phyloP scores from a whole-genome alignment of 306 rosid genomes.

The Lotus japonicus region DNA sequence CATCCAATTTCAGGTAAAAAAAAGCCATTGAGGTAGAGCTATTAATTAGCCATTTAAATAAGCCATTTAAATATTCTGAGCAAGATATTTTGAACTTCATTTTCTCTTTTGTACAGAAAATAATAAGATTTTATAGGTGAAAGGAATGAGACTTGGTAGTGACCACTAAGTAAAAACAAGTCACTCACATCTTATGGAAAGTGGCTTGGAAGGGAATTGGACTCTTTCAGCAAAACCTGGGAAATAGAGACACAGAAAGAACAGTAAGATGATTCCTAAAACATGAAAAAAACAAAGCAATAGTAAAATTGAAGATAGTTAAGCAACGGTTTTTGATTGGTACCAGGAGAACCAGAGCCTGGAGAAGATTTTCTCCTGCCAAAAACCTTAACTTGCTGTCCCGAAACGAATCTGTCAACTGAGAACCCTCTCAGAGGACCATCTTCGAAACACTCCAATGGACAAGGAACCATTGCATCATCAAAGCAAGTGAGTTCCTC shows the following conservation, averaged over 20 bases:
- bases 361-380: conserved; percentile 78
- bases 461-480: conserved; percentile 73
- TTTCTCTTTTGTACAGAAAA: no score
- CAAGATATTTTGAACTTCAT: no score
- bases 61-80: no score
- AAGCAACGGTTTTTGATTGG: not conserved
- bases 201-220: conserved; percentile 44
- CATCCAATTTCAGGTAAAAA: no score
- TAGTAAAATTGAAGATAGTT: no score
- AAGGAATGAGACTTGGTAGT: not conserved
- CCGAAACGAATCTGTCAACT: conserved; percentile 78
- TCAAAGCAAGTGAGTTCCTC: conserved; percentile 82
- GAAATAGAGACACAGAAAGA: not conserved
- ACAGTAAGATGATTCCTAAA: conserved; percentile 11
- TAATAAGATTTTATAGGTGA: no score
- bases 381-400: conserved; percentile 85
- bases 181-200: conserved; percentile 53
- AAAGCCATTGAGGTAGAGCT: no score
- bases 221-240: conserved; percentile 50
- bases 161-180: not conserved
- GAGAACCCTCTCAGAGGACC: conserved; percentile 79
- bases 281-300: conserved; percentile 3
- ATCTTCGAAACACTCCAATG: conserved; percentile 78
- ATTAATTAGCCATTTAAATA: no score
- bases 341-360: conserved; percentile 41